A percentile compares a stretch with the other conserved stretches of the same genome.
phyloP scores from a whole-genome alignment of 2,329 filamentous ascomycete species.

The Aspergillus novoparasiticus region DNA sequence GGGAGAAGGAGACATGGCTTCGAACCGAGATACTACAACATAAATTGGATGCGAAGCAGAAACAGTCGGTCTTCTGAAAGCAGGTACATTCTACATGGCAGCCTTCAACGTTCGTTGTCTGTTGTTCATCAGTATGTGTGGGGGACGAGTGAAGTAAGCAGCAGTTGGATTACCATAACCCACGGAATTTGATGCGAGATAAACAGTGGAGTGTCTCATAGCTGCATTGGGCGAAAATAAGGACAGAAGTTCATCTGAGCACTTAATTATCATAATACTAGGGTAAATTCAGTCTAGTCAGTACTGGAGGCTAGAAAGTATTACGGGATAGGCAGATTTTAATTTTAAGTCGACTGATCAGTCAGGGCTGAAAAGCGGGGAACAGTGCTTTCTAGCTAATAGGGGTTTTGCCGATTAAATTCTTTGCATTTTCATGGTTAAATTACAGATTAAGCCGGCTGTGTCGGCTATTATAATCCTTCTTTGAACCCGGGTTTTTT shows the following conservation, averaged over 20 bases:
- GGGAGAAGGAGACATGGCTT: constrained; percentile 25
- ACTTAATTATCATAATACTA: background rate
- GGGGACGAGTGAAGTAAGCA: background rate
- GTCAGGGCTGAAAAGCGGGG: background rate
- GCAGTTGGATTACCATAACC: background rate
- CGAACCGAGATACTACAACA: background rate
- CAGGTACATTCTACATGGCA: background rate
- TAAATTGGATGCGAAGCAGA: background rate
- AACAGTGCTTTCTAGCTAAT: background rate
- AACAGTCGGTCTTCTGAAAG: background rate
- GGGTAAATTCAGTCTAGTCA: background rate
- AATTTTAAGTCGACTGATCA: background rate
- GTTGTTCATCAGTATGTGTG: background rate
- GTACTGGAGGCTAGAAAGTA: background rate
- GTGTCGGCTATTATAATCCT: background rate
- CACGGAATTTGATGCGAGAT: background rate
- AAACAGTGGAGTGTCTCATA: background rate
- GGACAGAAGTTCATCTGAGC: background rate
- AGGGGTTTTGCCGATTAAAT: background rate
- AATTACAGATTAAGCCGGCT: background rate
- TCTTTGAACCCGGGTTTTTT: background rate
- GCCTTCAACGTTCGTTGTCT: background rate
- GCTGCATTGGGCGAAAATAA: background rate
- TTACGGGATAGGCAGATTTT: background rate
- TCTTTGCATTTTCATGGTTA: background rate